Conservation (phyloP, 2,329 filamentous ascomycete genomes). For the Fusarium compactum region DNA sequence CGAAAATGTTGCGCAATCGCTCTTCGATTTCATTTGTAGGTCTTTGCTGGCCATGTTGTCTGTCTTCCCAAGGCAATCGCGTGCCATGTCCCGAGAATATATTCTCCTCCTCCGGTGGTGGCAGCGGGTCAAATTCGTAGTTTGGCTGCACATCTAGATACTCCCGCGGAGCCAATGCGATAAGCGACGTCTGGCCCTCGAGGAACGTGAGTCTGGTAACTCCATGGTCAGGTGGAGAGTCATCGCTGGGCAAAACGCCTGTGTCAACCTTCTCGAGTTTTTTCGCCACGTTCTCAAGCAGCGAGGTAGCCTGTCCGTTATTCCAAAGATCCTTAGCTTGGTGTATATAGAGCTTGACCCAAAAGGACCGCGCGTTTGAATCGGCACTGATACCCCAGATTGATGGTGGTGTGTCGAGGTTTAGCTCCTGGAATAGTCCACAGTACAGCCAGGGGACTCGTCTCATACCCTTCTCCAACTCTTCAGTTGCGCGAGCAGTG, state of each 20-base stretch:
- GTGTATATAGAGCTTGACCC: conserved; percentile 80
- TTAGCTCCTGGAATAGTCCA: conserved; percentile 82
- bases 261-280: conserved; percentile 61
- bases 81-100: conserved; percentile 44
- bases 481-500: conserved; percentile 70
- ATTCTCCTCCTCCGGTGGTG: conserved; percentile 71
- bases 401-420: conserved; percentile 79
- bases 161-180: conserved; percentile 74
- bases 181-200: conserved; percentile 78
- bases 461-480: conserved; percentile 76
- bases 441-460: conserved; percentile 87
- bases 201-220: conserved; percentile 83
- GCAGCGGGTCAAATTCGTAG: conserved; percentile 84
- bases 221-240: conserved; percentile 56
- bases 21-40: conserved; percentile 43
- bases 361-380: conserved; percentile 71
- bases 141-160: conserved; percentile 75
- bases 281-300: conserved; percentile 78
- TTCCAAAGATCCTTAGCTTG: conserved; percentile 89
- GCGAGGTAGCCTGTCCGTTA: conserved; percentile 73
- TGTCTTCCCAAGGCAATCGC: conserved; percentile 31
- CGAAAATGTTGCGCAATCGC: conserved; percentile 48
- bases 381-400: conserved; percentile 84
- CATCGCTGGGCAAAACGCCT: conserved; percentile 54
- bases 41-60: background rate